phyloP scores from a whole-genome alignment of 2,329 filamentous ascomycete genomes.

The Chalara sp. region DNA sequence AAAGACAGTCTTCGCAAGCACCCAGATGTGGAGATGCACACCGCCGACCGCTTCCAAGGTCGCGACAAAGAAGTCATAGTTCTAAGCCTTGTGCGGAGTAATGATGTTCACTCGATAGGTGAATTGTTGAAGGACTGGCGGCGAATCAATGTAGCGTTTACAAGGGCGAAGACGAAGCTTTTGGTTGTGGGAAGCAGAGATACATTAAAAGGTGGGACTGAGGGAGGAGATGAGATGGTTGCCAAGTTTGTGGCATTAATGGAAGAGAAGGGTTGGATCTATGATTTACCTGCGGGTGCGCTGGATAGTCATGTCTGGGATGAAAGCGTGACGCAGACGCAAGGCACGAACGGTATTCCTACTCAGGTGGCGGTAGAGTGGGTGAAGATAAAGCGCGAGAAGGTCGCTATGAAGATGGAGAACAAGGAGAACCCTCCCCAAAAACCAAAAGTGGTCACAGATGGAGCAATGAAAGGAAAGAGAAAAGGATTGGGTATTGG shows the following conservation, averaged over 20 bases:
- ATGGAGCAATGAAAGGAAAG: no score
- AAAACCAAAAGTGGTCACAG: no score
- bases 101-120: conserved; percentile 75
- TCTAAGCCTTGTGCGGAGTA: conserved; percentile 80
- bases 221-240: conserved; percentile 71
- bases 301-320: conserved; percentile 50
- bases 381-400: no score
- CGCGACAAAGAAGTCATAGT: conserved; percentile 92
- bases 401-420: background rate
- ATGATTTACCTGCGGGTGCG: conserved; percentile 60
- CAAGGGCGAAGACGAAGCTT: conserved; percentile 84
- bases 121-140: conserved; percentile 89
- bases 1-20: conserved; percentile 61
- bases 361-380: no score
- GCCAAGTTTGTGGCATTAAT: conserved; percentile 70
- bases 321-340: background rate
- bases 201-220: conserved; percentile 60
- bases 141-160: conserved; percentile 92
- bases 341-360: no score
- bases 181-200: conserved; percentile 76
- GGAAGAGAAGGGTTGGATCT: conserved; percentile 71
- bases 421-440: background rate
- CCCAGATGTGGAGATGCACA: conserved; percentile 81
- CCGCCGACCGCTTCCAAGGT: conserved; percentile 93
- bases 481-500: background rate